These are phyloP conservation scores for Schrenkiella parvula DNA, from an alignment of 345 rosid species.

Conservation along the genomic window DNA sequence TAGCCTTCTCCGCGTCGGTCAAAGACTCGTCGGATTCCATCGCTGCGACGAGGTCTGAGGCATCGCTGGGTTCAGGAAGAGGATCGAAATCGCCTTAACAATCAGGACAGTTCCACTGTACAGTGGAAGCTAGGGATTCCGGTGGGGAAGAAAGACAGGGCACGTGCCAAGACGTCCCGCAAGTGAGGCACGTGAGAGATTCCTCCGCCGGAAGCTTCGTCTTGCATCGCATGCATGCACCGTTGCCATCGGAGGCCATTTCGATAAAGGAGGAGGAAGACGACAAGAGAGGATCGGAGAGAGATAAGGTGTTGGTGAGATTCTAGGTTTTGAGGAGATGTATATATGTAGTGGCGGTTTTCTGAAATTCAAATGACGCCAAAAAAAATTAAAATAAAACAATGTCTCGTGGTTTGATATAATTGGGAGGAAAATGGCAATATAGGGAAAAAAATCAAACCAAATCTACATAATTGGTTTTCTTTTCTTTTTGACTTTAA, in stretches of 20 bases:
- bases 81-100: slow-evolving; percentile 11
- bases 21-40: slow-evolving; percentile 49
- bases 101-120: slow-evolving; percentile 73
- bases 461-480: no score
- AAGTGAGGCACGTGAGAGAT: slow-evolving; percentile 36
- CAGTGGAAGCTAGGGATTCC: slow-evolving; percentile 42
- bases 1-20: slow-evolving; percentile 47
- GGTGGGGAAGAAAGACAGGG: slow-evolving; percentile 43
- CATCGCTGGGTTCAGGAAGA: background rate
- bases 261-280: background rate
- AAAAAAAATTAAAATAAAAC: no score
- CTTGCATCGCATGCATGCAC: background rate
- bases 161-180: slow-evolving; percentile 76
- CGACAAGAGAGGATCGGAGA: background rate
- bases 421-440: no score
- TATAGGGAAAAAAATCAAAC: no score
- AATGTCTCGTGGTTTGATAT: no score
- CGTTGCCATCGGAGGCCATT: background rate
- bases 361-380: no score
- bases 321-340: background rate
- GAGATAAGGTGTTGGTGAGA: background rate
- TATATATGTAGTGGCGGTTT: no score
- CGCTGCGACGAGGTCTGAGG: slow-evolving; percentile 28
- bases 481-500: no score
- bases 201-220: background rate